These are phyloP conservation scores for Neurospora sp. DNA, from an alignment of 495 filamentous ascomycete genomes.

Conservation along the genomic window DNA sequence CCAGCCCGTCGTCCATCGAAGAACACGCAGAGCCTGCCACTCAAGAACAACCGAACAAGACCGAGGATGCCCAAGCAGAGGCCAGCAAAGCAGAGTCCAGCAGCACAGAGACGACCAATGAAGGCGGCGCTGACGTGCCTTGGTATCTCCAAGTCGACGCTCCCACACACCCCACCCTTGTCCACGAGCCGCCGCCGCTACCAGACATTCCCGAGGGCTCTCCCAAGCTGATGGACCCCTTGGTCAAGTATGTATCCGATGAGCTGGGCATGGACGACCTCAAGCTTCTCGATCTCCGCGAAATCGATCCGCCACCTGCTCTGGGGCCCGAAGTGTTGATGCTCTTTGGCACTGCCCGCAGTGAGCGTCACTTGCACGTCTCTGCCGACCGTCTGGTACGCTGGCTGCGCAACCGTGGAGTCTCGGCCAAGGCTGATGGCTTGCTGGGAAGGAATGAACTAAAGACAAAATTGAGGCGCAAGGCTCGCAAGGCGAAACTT, in stretches of 20 bases:
- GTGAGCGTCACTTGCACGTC: slow-evolving; percentile 86
- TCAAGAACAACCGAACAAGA: background rate
- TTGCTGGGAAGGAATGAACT: slow-evolving; percentile 82
- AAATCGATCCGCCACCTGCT: slow-evolving; percentile 74
- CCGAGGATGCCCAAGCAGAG: background rate
- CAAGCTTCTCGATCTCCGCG: slow-evolving; percentile 67
- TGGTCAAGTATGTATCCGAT: slow-evolving; percentile 70
- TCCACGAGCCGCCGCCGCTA: slow-evolving; percentile 53
- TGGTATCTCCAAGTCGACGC: slow-evolving; percentile 82
- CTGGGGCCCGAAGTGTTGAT: slow-evolving; percentile 83
- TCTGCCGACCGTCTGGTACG: slow-evolving; percentile 82
- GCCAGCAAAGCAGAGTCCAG: background rate
- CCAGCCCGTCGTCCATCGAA: slow-evolving; percentile 12
- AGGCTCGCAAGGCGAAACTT: slow-evolving; percentile 67
- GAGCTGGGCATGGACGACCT: slow-evolving; percentile 77
- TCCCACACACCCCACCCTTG: slow-evolving; percentile 36
- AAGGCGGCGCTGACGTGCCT: slow-evolving; percentile 30
- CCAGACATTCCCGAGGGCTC: slow-evolving; percentile 66
- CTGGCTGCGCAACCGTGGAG: slow-evolving; percentile 67
- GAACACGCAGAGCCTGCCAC: slow-evolving; percentile 2
- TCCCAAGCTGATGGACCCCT: slow-evolving; percentile 57
- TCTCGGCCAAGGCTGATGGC: slow-evolving; percentile 74
- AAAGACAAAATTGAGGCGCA: slow-evolving; percentile 73
- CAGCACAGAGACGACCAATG: background rate
- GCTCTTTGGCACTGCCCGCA: slow-evolving; percentile 86